Percentiles rank a stretch among this genome's conserved stretches.
phyloP scores from a whole-genome alignment of 345 rosid genomes.

The Psidium friedrichsthalianum region DNA sequence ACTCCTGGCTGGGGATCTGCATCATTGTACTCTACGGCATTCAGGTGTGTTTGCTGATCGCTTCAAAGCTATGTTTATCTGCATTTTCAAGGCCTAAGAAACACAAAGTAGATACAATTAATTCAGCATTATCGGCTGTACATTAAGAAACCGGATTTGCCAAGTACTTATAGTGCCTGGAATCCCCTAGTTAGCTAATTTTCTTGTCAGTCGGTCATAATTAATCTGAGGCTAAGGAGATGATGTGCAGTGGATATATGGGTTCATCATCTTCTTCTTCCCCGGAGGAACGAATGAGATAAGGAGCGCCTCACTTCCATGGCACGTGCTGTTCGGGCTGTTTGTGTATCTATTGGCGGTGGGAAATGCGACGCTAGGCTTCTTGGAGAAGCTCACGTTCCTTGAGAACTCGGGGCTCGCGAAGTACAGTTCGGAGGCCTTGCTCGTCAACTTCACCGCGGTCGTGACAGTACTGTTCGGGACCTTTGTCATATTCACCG shows the following conservation, averaged over 20 bases:
- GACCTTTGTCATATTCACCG: slow-evolving; percentile 50
- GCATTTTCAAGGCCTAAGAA: background rate
- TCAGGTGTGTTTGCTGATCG: slow-evolving; percentile 38
- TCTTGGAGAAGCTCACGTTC: slow-evolving; percentile 85
- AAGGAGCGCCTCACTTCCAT: slow-evolving; percentile 45
- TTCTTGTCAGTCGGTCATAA: background rate
- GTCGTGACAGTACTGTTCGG: slow-evolving; percentile 58
- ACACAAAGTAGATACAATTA: background rate
- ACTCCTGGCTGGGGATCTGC: slow-evolving; percentile 88
- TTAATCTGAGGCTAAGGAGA: background rate
- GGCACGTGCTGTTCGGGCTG: slow-evolving; percentile 69
- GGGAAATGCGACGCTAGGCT: slow-evolving; percentile 59
- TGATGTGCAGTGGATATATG: slow-evolving; percentile 59
- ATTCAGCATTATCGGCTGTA: background rate
- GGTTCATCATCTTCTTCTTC: slow-evolving; percentile 60
- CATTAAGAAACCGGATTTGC: background rate
- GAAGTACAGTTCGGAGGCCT: slow-evolving; percentile 76
- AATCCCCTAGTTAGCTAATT: background rate
- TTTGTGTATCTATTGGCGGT: slow-evolving; percentile 48
- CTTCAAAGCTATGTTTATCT: background rate
- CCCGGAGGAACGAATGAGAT: slow-evolving; percentile 51
- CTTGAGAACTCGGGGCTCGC: slow-evolving; percentile 63
- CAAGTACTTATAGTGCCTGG: background rate
- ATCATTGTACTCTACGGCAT: slow-evolving; percentile 69
- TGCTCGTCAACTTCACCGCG: slow-evolving; percentile 83